A percentile compares a stretch with the other conserved stretches of the same genome.
phyloP scores from a whole-genome alignment of 2,329 filamentous ascomycete genomes.

The Colletotrichum acutatum region DNA sequence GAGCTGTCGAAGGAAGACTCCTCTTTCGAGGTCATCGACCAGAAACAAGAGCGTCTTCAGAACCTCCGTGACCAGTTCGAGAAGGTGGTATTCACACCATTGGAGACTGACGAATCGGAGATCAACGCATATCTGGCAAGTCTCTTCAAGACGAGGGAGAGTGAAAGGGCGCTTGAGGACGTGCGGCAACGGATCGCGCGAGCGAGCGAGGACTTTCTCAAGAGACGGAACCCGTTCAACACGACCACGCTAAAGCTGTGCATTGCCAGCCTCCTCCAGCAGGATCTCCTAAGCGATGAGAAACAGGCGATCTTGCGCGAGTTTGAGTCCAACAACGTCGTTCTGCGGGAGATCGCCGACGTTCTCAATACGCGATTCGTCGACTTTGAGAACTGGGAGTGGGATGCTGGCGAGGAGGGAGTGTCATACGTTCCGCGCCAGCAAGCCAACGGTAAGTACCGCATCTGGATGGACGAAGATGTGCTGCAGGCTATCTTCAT shows the following conservation, averaged over 20 bases:
- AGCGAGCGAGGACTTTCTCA: constrained; percentile 37
- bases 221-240: constrained; percentile 48
- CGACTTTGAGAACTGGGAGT: constrained; percentile 57
- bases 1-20: not conserved
- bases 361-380: constrained; percentile 63
- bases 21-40: not conserved
- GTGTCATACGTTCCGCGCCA: constrained; percentile 56
- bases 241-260: constrained; percentile 48
- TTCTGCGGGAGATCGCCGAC: constrained; percentile 61
- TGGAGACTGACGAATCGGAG: constrained; percentile 48
- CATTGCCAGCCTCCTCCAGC: constrained; percentile 54
- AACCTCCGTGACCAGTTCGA: constrained; percentile 51
- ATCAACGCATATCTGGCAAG: constrained; percentile 52
- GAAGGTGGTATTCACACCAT: constrained; percentile 53
- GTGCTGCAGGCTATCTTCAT: constrained; percentile 62
- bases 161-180: constrained; percentile 40
- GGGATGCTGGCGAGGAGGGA: constrained; percentile 48
- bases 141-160: constrained; percentile 50
- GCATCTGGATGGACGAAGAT: constrained; percentile 64
- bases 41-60: constrained; percentile 3
- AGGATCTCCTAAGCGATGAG: constrained; percentile 56
- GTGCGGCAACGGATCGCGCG: constrained; percentile 42
- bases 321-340: constrained; percentile 52
- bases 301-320: constrained; percentile 54
- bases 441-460: constrained; percentile 60